phyloP scores from a whole-genome alignment of 306 rosid genomes.

The Notholithocarpus densiflorus region DNA sequence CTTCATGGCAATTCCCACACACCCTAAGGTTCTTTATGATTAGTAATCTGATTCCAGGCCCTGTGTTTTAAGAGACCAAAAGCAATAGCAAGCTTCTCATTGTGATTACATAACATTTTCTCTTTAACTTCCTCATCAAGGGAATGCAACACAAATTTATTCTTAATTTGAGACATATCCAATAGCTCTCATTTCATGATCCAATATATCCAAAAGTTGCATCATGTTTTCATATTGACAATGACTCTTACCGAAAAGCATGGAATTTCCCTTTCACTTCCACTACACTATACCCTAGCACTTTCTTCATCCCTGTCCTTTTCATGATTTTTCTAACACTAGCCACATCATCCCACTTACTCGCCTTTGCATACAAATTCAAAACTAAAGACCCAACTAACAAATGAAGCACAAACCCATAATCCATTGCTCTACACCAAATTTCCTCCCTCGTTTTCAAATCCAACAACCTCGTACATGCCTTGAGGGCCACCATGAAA shows the following conservation, averaged over 20 bases:
- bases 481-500: too few species aligned
- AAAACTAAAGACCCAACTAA: too few species aligned
- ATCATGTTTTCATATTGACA: slow-evolving; percentile 19
- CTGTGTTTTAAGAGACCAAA: background rate
- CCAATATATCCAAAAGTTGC: slow-evolving; percentile 27
- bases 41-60: background rate
- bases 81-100: slow-evolving; percentile 5
- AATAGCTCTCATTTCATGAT: slow-evolving; percentile 27
- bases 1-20: background rate
- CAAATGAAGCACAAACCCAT: too few species aligned
- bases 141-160: slow-evolving; percentile 13
- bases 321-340: too few species aligned
- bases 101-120: background rate
- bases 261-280: slow-evolving; percentile 45
- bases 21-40: background rate
- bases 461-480: too few species aligned
- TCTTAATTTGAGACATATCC: slow-evolving; percentile 2
- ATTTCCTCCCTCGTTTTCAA: too few species aligned
- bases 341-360: too few species aligned
- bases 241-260: slow-evolving; percentile 37
- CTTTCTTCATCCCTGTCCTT: background rate
- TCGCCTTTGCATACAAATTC: too few species aligned
- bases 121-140: slow-evolving; percentile 2
- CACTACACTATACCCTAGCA: slow-evolving; percentile 33
- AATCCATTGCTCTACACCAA: too few species aligned